Evolutionary conservation across 345 rosid species (phyloP), one percentile per base, ranked within the genome.

Genomic region (Garcia nutans): DNA sequence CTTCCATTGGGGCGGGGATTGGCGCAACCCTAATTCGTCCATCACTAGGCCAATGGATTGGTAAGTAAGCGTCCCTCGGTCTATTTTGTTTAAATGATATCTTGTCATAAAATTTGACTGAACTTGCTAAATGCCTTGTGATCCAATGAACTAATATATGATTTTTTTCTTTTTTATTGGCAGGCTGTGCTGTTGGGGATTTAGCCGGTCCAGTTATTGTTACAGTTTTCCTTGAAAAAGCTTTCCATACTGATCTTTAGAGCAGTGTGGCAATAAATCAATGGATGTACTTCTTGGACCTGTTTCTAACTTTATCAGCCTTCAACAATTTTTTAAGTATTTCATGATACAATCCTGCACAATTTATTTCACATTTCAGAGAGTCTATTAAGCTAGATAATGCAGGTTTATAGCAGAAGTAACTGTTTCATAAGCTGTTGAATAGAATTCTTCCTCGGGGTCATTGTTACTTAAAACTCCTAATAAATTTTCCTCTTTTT

Each of bases 1-100:
- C 98, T 72, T 88, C 99, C 54, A 82, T 91, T 26, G 99, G 98
- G 81, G 99, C 97, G 0, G 99, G 98, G 72, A 82, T 93, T 70
- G 93, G 97, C 60, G 93, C 97, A 42, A 63, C 82, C 72, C 74
- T 92, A 17, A 47, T 91, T 66, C 95, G 95, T 42, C 99, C 99
- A 73, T 90, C 93, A 54, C 49, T 76, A 0, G 99, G 99, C 28
- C 99, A 93, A 54, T 93, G 99, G 98, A 89, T 96, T 17, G 99
- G 99, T 96, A n/a, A n/a, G n/a, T n/a, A 89, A 88, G 84, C 76
- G 63, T 56, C 16, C 9, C 57, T 59, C 10, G 0, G 12, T 22
- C 8, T 17, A 10, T 37, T 54, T n/a, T 50, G 45, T 50, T 69
- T 6, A 56, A 49, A 33, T 24, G 45, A 1, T 61, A n/a, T n/a